phyloP scores from a whole-genome alignment of 2,329 filamentous ascomycete genomes.

The Pezicula carpinea region DNA sequence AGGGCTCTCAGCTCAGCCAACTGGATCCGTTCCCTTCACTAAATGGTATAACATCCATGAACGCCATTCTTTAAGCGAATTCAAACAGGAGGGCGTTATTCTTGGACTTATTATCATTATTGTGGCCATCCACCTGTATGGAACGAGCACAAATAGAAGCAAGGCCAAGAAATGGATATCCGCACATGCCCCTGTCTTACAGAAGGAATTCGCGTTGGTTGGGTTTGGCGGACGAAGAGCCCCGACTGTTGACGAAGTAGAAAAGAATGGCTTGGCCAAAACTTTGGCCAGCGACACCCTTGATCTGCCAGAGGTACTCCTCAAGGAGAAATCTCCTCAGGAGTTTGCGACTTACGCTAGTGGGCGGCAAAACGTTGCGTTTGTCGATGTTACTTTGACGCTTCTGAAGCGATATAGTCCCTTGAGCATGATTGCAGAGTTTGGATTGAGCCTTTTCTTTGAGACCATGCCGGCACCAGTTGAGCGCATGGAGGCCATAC shows the following conservation, averaged over 20 bases:
- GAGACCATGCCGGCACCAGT: conserved; percentile 66
- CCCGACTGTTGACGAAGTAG: conserved; percentile 40
- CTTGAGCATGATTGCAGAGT: conserved; percentile 60
- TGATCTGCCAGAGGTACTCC: conserved; percentile 47
- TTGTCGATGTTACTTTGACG: conserved; percentile 78
- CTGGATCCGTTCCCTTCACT: conserved; percentile 65
- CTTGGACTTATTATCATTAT: conserved; percentile 70
- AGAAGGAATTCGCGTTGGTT: conserved; percentile 80
- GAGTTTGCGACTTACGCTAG: conserved; percentile 87
- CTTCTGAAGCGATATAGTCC: conserved; percentile 88
- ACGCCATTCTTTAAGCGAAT: conserved; percentile 77
- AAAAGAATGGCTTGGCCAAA: conserved; percentile 35
- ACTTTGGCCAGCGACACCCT: conserved; percentile 31
- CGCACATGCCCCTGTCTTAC: conserved; percentile 66
- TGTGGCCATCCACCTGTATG: conserved; percentile 75
- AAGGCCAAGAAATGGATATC: conserved; percentile 78
- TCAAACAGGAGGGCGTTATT: conserved; percentile 81
- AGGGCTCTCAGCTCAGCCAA: conserved; percentile 37
- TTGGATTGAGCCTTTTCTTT: conserved; percentile 67
- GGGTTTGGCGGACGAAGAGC: conserved; percentile 63
- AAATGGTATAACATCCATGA: conserved; percentile 98
- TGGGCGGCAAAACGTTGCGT: conserved; percentile 88
- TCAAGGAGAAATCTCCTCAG: conserved; percentile 84
- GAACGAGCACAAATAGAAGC: conserved; percentile 71
- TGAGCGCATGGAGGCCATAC: conserved; percentile 71